These are phyloP conservation scores for Pseudogymnoascus sp. DNA, from an alignment of 2,329 filamentous ascomycete genomes.

Conservation along the genomic window DNA sequence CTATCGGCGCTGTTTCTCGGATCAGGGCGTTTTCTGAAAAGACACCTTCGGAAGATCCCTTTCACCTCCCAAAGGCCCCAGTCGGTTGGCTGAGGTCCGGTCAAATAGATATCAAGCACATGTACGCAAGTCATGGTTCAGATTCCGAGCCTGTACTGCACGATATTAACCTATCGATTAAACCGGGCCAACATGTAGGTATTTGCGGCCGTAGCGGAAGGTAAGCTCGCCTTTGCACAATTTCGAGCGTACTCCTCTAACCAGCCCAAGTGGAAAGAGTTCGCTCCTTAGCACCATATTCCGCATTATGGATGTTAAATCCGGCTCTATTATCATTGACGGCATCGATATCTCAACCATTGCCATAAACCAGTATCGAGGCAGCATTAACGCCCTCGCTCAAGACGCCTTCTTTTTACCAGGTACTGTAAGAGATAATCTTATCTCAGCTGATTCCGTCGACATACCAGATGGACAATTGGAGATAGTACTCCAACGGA, in stretches of 20 bases:
- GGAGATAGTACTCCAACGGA: not conserved
- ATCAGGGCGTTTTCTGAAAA: constrained; percentile 45
- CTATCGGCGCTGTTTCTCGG: constrained; percentile 47
- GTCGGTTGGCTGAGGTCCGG: constrained; percentile 8
- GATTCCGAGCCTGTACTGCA: constrained; percentile 15
- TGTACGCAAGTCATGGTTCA: constrained; percentile 14
- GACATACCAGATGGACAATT: not conserved
- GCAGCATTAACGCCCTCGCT: constrained; percentile 34
- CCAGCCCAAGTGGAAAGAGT: constrained; percentile 33
- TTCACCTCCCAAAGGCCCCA: not conserved
- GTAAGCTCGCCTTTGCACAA: constrained; percentile 9
- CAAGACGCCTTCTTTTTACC: constrained; percentile 37
- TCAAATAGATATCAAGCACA: constrained; percentile 11
- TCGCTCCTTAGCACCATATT: constrained; percentile 38
- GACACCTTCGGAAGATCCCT: constrained; percentile 30
- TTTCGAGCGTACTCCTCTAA: not conserved
- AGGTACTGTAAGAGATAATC: constrained; percentile 26
- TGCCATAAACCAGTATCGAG: constrained; percentile 32
- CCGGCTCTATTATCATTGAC: constrained; percentile 35
- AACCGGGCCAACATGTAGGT: constrained; percentile 38
- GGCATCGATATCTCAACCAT: constrained; percentile 33
- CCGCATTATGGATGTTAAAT: constrained; percentile 37
- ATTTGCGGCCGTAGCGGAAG: constrained; percentile 45
- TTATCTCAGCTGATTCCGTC: not conserved
- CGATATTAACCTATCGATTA: constrained; percentile 15